Evolutionary conservation across 371 early-diverging fungal species (phyloP), one percentile per base, ranked within the genome.

Genomic region (Mucor racemosus): DNA sequence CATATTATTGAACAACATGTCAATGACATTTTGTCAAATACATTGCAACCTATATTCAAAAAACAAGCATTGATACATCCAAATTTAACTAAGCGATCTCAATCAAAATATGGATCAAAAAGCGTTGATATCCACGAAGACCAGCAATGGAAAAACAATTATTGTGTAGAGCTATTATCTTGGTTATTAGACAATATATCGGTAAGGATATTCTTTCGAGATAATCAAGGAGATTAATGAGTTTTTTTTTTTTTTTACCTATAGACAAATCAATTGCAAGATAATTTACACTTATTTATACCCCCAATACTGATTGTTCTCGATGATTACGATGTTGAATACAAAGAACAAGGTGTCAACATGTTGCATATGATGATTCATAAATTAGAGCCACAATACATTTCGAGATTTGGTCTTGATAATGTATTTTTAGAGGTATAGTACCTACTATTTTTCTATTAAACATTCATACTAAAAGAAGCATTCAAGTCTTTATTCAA

Each of bases 371-470:
- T 4, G 14, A 46, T 78, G 14, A 54, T 81, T 0, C 67, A 19
- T 5, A 76, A 71, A 48, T 11, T 81, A 7, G 66, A 73, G 31
- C 21, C 62, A 1, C 17, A 46, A 11, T n/a, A 64, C 11, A 55
- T 74, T 6, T 40, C 54, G 9, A 48, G 36, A 10, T 67, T 36
- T 19, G 75, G 76, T 4, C 38, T 79, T 3, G 77, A 76, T 19
- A 72, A 72, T 15, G 70, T 81, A 0, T 77, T 75, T 57, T 44
- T 74, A 14, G 82, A 80, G 73, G 81, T 75, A 70, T 61, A 40
- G n/a, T 44, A 21, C 9, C 26, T 21, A 17, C 7, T 44, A 0
- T n/a, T 13, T 13, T 6, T 44, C 5, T 13, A 1, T 44, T 26
- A 26, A 26, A 26, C 3, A 26, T 26, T 3, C 26, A 26, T 26